These are phyloP conservation scores for Cyberlindnera euphorbiiphila DNA, from an alignment of 805 yeast genomes.

Conservation along the genomic window DNA sequence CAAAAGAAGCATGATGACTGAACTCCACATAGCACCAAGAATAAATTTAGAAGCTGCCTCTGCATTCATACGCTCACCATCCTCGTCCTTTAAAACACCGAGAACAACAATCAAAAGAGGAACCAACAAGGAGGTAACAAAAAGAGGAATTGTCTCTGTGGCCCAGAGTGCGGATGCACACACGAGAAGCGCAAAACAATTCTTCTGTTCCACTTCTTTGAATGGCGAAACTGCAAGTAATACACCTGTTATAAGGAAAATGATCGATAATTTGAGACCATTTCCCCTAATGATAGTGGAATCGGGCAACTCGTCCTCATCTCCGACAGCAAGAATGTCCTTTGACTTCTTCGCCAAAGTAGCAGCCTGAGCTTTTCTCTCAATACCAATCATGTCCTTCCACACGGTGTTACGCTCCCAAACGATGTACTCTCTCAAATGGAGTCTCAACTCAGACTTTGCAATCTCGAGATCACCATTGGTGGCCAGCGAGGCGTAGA, in stretches of 20 bases:
- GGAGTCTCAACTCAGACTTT: conserved; percentile 43
- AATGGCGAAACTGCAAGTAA: conserved; percentile 52
- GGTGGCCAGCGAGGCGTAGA: conserved; percentile 52
- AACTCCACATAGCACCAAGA: conserved; percentile 89
- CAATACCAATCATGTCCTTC: conserved; percentile 93
- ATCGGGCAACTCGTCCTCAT: conserved; percentile 26
- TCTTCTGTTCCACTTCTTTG: conserved; percentile 52
- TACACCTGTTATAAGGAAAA: conserved; percentile 43
- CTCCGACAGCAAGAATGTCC: conserved; percentile 24
- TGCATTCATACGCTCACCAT: conserved; percentile 53
- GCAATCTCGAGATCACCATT: conserved; percentile 41
- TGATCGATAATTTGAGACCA: conserved; percentile 42
- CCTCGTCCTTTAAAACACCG: conserved; percentile 60
- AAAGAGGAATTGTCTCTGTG: conserved; percentile 87
- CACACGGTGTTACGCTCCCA: conserved; percentile 98
- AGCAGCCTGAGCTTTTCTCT: conserved; percentile 81
- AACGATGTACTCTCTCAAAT: conserved; percentile 86
- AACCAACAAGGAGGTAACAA: conserved; percentile 79
- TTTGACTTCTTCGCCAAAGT: conserved; percentile 34
- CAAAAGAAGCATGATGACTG: conserved; percentile 80
- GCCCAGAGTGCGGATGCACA: conserved; percentile 92
- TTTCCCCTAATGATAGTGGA: conserved; percentile 30
- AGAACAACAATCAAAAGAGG: conserved; percentile 78
- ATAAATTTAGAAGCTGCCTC: conserved; percentile 71
- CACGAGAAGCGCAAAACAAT: conserved; percentile 80